These are phyloP conservation scores for Penstemon davidsonii DNA, from an alignment of 257 asterid genomes.

Conservation along the genomic window DNA sequence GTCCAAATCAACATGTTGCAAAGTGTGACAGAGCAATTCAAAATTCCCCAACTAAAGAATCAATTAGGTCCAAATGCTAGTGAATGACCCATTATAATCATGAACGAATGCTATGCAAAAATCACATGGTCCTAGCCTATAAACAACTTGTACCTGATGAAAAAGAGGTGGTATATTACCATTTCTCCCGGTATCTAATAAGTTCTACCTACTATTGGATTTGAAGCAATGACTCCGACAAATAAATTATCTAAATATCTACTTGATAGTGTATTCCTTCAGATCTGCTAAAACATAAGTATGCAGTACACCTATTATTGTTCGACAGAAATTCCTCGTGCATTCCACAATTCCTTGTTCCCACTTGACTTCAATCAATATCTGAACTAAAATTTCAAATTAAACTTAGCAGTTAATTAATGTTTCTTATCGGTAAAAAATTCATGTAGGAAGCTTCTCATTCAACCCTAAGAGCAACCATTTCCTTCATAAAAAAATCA, in stretches of 20 bases:
- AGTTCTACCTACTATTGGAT: no score
- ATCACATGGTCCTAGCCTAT: background rate
- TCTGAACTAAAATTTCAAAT: background rate
- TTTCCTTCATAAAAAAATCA: conserved; percentile 21
- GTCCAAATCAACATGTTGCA: background rate
- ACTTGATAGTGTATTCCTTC: no score
- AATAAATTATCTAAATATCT: no score
- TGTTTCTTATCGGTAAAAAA: background rate
- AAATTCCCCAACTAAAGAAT: conserved; percentile 1
- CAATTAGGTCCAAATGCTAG: background rate
- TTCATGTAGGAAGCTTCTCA: conserved; percentile 1
- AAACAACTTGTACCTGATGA: background rate
- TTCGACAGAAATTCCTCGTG: background rate
- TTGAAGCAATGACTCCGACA: background rate
- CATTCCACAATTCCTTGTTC: conserved; percentile 10
- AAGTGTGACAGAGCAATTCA: background rate
- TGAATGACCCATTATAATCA: no score
- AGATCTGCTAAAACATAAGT: background rate
- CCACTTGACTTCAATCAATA: conserved; percentile 1
- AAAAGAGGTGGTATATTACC: background rate
- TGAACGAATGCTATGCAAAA: background rate
- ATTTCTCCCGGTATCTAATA: background rate
- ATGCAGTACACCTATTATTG: conserved; percentile 10
- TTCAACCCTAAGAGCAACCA: conserved; percentile 33
- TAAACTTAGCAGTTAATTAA: conserved; percentile 3